Conservation (phyloP, 164 flowering plant genomes). For the Dillenia turbinata region DNA sequence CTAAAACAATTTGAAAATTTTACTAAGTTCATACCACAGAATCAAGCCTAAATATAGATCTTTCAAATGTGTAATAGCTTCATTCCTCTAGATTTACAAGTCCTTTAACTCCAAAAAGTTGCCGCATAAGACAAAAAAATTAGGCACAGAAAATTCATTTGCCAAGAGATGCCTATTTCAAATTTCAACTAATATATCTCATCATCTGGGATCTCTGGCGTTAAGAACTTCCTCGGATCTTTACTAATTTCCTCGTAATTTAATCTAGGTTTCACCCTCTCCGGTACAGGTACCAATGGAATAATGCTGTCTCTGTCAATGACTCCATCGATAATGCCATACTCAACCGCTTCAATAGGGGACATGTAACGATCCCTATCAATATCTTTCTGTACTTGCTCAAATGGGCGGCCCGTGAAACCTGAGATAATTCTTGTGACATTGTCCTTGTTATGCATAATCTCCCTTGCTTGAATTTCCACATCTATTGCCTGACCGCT, state of each 20-base stretch:
- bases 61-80: no score
- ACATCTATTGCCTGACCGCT: conserved; percentile 83
- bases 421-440: conserved; percentile 54
- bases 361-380: conserved; percentile 96
- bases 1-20: no score
- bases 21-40: no score
- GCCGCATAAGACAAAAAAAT: no score
- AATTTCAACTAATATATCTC: conserved; percentile 56
- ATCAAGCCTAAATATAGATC: no score
- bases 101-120: no score
- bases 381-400: conserved; percentile 81
- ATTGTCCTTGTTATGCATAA: conserved; percentile 73
- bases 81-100: no score
- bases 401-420: conserved; percentile 64
- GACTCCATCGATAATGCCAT: conserved; percentile 82
- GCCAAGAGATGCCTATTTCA: no score
- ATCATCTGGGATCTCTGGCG: conserved; percentile 88
- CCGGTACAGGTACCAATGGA: conserved; percentile 77
- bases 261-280: conserved; percentile 49
- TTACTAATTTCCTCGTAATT: conserved; percentile 46
- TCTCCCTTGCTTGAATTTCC: conserved; percentile 80
- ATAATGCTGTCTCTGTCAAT: conserved; percentile 80
- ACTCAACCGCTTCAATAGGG: conserved; percentile 92
- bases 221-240: conserved; percentile 69
- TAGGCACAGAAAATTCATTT: no score